Evolutionary conservation across 768 basidiomycete genomes (phyloP).

Genomic region (Pleurotus citrinopileatus): DNA sequence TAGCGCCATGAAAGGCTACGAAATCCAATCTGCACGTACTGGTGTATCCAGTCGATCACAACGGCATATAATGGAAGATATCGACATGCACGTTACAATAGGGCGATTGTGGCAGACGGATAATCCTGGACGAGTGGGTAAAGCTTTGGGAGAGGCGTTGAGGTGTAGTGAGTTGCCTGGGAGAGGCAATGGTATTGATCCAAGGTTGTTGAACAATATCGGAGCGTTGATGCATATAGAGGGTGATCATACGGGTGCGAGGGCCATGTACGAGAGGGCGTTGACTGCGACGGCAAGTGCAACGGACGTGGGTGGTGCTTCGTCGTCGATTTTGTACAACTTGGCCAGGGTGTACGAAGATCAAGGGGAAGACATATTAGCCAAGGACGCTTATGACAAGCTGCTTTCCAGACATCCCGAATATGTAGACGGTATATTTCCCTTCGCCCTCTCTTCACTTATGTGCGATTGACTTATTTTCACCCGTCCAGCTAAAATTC

Average conservation of each 20-base stretch:
- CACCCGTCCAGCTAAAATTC: conserved; percentile 73
- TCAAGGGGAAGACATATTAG: conserved; percentile 64
- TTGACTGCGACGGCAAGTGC: conserved; percentile 51
- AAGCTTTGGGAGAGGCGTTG: conserved; percentile 72
- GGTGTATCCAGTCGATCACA: conserved; percentile 39
- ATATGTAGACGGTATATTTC: conserved; percentile 84
- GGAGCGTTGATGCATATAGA: conserved; percentile 75
- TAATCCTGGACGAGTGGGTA: conserved; percentile 66
- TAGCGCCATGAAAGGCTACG: conserved; percentile 63
- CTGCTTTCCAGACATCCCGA: conserved; percentile 90
- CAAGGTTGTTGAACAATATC: conserved; percentile 78
- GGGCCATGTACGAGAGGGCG: conserved; percentile 69
- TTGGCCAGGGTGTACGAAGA: conserved; percentile 92
- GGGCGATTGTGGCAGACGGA: conserved; percentile 88
- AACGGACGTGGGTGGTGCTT: conserved; percentile 51
- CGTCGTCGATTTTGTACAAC: conserved; percentile 87
- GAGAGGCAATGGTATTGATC: conserved; percentile 43
- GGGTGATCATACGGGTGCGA: conserved; percentile 52
- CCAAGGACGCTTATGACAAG: conserved; percentile 85
- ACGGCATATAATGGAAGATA: conserved; percentile 66
- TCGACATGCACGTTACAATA: conserved; percentile 89
- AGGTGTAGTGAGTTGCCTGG: conserved; percentile 47
- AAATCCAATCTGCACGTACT: conserved; percentile 55
- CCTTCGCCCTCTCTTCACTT: neutral
- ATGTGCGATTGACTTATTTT: conserved; percentile 4